phyloP scores from a whole-genome alignment of 768 basidiomycete genomes.

The Auricularia sp. region DNA sequence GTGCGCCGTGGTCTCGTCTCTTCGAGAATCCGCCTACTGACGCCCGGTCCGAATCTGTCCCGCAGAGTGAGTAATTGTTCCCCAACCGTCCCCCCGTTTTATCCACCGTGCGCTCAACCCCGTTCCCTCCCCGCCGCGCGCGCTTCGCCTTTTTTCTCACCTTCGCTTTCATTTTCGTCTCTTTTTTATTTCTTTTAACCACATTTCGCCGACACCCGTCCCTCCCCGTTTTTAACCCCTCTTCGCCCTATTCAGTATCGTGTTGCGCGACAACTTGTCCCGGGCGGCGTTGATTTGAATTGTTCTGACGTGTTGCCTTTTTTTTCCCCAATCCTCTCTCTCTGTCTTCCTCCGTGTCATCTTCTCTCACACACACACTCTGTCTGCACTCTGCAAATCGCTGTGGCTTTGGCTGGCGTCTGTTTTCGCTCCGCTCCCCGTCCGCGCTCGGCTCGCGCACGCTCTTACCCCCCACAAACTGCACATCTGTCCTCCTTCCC shows the following conservation, averaged over 20 bases:
- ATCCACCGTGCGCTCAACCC: constrained; percentile 17
- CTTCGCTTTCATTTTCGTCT: neutral
- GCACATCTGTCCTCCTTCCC: neutral
- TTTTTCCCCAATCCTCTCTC: neutral
- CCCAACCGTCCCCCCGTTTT: constrained; percentile 15
- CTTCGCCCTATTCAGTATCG: constrained; percentile 36
- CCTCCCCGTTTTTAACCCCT: neutral
- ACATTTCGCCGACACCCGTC: neutral
- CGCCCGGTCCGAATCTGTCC: constrained; percentile 1
- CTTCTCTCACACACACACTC: neutral
- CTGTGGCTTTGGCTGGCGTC: no score
- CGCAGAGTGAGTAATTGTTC: constrained; percentile 53
- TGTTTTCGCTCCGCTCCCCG: neutral
- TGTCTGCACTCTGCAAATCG: neutral
- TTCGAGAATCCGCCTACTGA: constrained; percentile 8
- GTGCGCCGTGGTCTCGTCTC: constrained; percentile 32
- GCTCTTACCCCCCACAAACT: neutral
- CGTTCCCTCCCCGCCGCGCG: constrained; percentile 18
- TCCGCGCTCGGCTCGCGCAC: neutral
- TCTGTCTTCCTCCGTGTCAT: neutral
- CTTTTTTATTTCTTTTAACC: neutral
- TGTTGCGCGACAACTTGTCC: constrained; percentile 55
- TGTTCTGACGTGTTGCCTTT: neutral
- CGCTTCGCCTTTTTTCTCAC: constrained; percentile 10
- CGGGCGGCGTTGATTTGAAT: constrained; percentile 53